A percentile compares a stretch with the other conserved stretches of the same genome.
Evolutionary conservation across 495 filamentous ascomycete species (phyloP).

Genomic region (Geopyxis carbonaria): DNA sequence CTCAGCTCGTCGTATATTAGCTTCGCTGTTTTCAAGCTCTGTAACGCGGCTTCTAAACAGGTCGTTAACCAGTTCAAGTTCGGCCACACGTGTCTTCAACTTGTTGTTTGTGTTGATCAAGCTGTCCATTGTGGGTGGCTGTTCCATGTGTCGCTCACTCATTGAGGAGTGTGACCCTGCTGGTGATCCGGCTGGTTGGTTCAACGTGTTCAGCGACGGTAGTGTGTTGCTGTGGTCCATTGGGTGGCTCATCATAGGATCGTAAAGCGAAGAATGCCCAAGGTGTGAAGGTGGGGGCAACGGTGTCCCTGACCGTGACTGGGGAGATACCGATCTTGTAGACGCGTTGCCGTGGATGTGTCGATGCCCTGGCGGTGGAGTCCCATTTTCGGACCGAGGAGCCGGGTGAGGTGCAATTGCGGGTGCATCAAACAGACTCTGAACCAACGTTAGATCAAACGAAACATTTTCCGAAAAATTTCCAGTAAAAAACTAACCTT

Average conservation of each 20-base stretch:
- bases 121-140: slow-evolving; percentile 63
- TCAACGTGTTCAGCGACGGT: slow-evolving; percentile 26
- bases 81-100: slow-evolving; percentile 76
- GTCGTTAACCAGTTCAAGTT: slow-evolving; percentile 91
- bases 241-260: slow-evolving; percentile 28
- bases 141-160: slow-evolving; percentile 57
- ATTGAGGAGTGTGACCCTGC: slow-evolving; percentile 42
- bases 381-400: slow-evolving; percentile 40
- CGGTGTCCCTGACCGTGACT: slow-evolving; percentile 75
- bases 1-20: slow-evolving; percentile 43
- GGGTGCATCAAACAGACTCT: too few relatives aligned
- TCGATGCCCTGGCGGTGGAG: slow-evolving; percentile 35
- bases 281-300: slow-evolving; percentile 55
- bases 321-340: slow-evolving; percentile 66
- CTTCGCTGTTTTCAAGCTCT: slow-evolving; percentile 69
- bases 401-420: slow-evolving; percentile 28
- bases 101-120: slow-evolving; percentile 59
- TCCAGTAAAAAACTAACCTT: slow-evolving; percentile 42
- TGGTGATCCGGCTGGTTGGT: slow-evolving; percentile 10
- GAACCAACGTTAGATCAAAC: too few relatives aligned
- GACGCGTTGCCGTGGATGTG: slow-evolving; percentile 55
- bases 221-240: slow-evolving; percentile 24
- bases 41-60: slow-evolving; percentile 75
- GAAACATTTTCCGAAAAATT: not conserved
- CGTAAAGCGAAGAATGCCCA: slow-evolving; percentile 62